Conservation (phyloP, 1,284 basidiomycete genomes). For the Ceratobasidium sp. region DNA sequence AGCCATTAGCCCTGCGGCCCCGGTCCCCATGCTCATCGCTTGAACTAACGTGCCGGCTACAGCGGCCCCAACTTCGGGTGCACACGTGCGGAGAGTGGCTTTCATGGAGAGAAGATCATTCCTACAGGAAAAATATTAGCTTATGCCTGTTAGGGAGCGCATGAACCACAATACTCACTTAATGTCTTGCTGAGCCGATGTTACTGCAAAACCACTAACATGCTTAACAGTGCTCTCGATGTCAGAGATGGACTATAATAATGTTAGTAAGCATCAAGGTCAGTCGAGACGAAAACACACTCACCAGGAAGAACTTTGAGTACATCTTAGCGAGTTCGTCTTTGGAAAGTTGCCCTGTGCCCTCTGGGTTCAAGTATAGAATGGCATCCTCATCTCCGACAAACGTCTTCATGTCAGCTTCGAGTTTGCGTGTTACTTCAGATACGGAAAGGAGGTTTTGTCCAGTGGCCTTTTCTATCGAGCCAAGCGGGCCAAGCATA, state of each 20-base stretch:
- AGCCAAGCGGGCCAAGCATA: constrained; percentile 24
- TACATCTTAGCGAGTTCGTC: constrained; percentile 18
- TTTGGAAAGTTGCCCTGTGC: constrained; percentile 13
- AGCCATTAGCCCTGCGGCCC: background rate
- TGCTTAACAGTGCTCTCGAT: constrained; percentile 22
- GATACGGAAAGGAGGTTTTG: background rate
- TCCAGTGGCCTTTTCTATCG: constrained; percentile 30
- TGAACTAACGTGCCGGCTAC: constrained; percentile 22
- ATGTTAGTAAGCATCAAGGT: background rate
- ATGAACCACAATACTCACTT: background rate
- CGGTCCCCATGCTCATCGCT: constrained; percentile 30
- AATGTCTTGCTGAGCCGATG: constrained; percentile 34
- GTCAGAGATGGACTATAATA: constrained; percentile 11
- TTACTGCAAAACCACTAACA: constrained; percentile 31
- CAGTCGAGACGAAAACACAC: background rate
- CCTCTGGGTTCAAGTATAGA: constrained; percentile 22
- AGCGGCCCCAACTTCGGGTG: background rate
- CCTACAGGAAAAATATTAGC: background rate
- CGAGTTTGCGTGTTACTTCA: constrained; percentile 1
- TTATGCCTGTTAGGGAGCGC: background rate
- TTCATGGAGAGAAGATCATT: constrained; percentile 39
- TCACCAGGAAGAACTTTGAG: constrained; percentile 30
- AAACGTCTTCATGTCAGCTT: constrained; percentile 1
- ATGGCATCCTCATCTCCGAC: background rate
- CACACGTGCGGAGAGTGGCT: constrained; percentile 11